phyloP scores from a whole-genome alignment of 148 eudicot genomes.

The Nepenthes mirabilis region DNA sequence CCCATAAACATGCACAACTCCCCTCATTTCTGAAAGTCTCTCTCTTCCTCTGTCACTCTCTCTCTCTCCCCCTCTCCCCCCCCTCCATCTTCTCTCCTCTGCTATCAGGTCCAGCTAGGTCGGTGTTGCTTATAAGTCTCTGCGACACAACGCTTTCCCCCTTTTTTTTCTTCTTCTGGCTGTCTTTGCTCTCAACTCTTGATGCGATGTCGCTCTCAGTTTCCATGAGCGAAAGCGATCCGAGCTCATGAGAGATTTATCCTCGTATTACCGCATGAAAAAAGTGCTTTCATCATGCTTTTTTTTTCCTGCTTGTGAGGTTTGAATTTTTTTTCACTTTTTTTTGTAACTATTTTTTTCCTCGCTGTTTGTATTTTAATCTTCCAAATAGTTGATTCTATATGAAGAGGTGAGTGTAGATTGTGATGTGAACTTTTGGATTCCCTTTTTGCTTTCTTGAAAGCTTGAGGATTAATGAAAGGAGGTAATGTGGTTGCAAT shows the following conservation, averaged over 20 bases:
- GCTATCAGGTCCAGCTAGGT: slow-evolving; percentile 34
- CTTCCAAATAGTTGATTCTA: too few species aligned
- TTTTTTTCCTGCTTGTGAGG: slow-evolving; percentile 6
- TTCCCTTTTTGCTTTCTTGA: neutral
- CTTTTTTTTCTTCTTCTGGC: neutral
- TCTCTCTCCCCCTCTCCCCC: slow-evolving; percentile 13
- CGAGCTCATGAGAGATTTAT: slow-evolving; percentile 3
- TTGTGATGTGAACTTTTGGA: neutral
- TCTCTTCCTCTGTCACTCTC: slow-evolving; percentile 12
- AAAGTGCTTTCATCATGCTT: neutral
- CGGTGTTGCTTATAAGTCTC: slow-evolving; percentile 18
- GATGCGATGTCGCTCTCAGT: neutral
- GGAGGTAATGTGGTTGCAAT: slow-evolving; percentile 12
- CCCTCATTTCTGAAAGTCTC: slow-evolving; percentile 1
- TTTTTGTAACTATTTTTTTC: too few species aligned
- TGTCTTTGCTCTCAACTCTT: neutral
- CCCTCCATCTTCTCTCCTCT: slow-evolving; percentile 13
- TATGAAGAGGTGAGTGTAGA: too few species aligned
- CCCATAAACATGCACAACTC: slow-evolving; percentile 15
- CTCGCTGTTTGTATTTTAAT: neutral
- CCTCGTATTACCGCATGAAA: neutral
- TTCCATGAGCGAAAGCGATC: slow-evolving; percentile 3
- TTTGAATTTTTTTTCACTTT: slow-evolving; percentile 2
- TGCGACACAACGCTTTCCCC: neutral
- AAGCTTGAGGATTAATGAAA: slow-evolving; percentile 14